Evolutionary conservation across 371 early-diverging fungal species (phyloP).

Genomic region (Mortierella sp.): DNA sequence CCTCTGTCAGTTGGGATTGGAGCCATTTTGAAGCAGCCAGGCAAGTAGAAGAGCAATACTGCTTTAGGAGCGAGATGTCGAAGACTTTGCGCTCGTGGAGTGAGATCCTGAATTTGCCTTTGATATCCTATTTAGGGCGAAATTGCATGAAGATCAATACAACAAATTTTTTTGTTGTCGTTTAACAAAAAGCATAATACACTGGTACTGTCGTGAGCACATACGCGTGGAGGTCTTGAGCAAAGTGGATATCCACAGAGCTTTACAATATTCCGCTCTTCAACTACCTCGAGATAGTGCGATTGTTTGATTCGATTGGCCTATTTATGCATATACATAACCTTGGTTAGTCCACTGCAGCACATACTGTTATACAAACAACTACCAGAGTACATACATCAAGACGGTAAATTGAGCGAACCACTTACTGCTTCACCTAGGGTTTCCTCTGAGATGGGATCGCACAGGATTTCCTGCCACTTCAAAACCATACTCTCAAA

Average conservation of each 20-base stretch:
- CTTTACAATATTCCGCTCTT: constrained; percentile 71
- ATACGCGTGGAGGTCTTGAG: constrained; percentile 52
- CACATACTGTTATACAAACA: not conserved
- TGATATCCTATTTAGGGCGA: constrained; percentile 36
- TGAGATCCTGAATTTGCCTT: constrained; percentile 69
- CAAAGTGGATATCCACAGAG: constrained; percentile 83
- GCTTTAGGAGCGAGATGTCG: constrained; percentile 69
- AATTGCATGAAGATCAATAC: no score
- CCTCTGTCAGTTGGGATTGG: constrained; percentile 68
- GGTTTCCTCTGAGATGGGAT: constrained; percentile 31
- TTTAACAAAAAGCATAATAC: no score
- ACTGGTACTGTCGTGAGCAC: not conserved
- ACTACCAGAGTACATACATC: not conserved
- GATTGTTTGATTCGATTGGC: constrained; percentile 53
- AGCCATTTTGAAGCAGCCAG: constrained; percentile 71
- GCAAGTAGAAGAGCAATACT: constrained; percentile 73
- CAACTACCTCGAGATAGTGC: constrained; percentile 71
- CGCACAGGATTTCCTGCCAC: constrained; percentile 70
- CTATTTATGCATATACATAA: constrained; percentile 3
- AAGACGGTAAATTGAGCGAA: not conserved
- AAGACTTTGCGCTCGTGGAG: constrained; percentile 70
- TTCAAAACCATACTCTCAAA: constrained; percentile 64
- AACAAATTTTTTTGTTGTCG: no score
- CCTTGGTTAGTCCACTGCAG: not conserved
- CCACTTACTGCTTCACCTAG: constrained; percentile 52